A percentile compares a stretch with the other conserved stretches of the same genome.
Evolutionary conservation across 371 early-diverging fungal species (phyloP).

Genomic region (Lichtheimia ramosa): DNA sequence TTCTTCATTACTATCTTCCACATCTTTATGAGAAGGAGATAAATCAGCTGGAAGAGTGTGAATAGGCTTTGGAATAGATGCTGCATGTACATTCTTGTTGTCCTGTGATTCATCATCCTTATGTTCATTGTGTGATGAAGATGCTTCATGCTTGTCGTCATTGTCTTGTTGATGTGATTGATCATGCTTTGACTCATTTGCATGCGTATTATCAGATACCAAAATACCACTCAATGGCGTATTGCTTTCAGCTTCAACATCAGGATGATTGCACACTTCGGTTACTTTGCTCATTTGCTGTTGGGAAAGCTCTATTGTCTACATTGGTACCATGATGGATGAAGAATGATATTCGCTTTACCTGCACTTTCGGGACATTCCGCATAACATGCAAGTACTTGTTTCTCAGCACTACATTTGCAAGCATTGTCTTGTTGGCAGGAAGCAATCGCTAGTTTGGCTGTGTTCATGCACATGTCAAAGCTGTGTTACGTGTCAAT

Average conservation of each 20-base stretch:
- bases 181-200: too few relatives aligned
- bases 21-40: neutral
- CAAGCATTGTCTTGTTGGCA: slow-evolving; percentile 5
- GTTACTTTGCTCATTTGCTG: too few relatives aligned
- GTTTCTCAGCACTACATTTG: slow-evolving; percentile 19
- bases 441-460: slow-evolving; percentile 10
- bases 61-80: slow-evolving; percentile 1
- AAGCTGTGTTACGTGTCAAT: neutral
- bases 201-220: too few relatives aligned
- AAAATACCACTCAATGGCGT: too few relatives aligned
- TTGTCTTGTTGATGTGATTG: too few relatives aligned
- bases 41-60: neutral
- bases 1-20: neutral
- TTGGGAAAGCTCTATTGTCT: too few relatives aligned
- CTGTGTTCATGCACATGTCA: slow-evolving; percentile 18
- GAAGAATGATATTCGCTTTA: neutral
- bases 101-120: neutral
- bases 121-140: too few relatives aligned
- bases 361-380: slow-evolving; percentile 12
- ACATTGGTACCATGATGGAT: too few relatives aligned
- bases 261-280: too few relatives aligned
- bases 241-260: too few relatives aligned
- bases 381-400: slow-evolving; percentile 19
- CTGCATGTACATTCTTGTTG: neutral
- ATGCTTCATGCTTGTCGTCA: too few relatives aligned